Evolutionary conservation across 495 filamentous ascomycete genomes (phyloP).

Genomic region (Penicillium lividum): DNA sequence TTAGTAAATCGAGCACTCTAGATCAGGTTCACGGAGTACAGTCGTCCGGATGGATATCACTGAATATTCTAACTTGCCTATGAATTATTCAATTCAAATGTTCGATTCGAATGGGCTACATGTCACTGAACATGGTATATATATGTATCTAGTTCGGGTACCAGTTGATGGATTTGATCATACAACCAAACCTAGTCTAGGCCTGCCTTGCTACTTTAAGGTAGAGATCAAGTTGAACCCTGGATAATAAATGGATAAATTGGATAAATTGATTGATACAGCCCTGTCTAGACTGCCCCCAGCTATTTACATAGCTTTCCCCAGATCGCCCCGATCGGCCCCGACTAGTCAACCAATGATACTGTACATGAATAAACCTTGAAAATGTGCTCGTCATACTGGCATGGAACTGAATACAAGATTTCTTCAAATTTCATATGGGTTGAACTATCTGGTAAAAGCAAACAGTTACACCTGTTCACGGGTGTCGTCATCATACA

Average conservation of each 20-base stretch:
- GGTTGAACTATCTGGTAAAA: background rate
- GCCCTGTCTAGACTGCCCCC: background rate
- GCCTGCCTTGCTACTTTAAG: no score
- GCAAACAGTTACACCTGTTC: background rate
- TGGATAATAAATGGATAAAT: no score
- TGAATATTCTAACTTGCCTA: background rate
- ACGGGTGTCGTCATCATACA: conserved; percentile 18
- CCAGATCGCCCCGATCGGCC: conserved; percentile 3
- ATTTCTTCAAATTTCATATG: background rate
- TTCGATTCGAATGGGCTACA: no score
- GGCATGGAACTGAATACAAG: background rate
- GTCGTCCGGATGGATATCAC: background rate
- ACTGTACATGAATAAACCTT: background rate
- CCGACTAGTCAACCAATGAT: background rate
- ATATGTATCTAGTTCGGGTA: no score
- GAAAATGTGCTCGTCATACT: background rate
- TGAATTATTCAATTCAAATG: no score
- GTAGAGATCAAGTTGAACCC: no score
- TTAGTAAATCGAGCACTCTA: background rate
- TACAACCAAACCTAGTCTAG: no score
- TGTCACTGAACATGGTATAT: background rate
- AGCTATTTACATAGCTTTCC: background rate
- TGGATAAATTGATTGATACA: no score
- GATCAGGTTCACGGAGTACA: background rate
- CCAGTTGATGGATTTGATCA: no score